phyloP scores from a whole-genome alignment of 495 filamentous ascomycete species.

The Hypomontagnella monticulosa region DNA sequence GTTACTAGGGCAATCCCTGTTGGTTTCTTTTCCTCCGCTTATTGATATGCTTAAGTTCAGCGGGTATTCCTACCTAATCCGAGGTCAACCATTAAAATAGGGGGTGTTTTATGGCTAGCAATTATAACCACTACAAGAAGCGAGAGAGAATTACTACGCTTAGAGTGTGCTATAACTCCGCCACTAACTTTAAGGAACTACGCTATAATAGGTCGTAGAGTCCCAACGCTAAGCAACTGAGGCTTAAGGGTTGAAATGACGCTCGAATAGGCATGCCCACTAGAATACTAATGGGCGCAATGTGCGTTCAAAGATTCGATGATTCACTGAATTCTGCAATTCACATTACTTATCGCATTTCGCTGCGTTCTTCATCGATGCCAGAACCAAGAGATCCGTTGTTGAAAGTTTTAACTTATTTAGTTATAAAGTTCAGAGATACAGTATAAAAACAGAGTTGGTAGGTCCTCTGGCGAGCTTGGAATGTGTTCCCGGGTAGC shows the following conservation, averaged over 20 bases:
- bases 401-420: slow-evolving; percentile 14
- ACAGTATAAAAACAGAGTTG: not conserved
- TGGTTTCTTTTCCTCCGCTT: slow-evolving; percentile 14
- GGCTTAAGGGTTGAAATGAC: slow-evolving; percentile 13
- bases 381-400: slow-evolving; percentile 14
- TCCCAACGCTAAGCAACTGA: slow-evolving; percentile 3
- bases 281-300: slow-evolving; percentile 12
- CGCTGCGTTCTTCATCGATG: slow-evolving; percentile 14
- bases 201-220: not conserved
- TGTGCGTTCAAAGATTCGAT: slow-evolving; percentile 15
- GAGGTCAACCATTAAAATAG: slow-evolving; percentile 7
- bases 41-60: slow-evolving; percentile 15
- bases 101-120: not conserved
- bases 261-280: slow-evolving; percentile 10
- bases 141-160: slow-evolving; percentile 6
- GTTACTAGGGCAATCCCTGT: slow-evolving; percentile 14
- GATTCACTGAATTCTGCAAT: slow-evolving; percentile 15
- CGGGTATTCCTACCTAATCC: slow-evolving; percentile 12
- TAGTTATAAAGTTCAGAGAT: slow-evolving; percentile 5
- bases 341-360: slow-evolving; percentile 14
- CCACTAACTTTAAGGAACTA: slow-evolving; percentile 1
- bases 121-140: not conserved
- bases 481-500: not conserved
- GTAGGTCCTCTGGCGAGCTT: slow-evolving; percentile 1
- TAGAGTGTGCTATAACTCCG: slow-evolving; percentile 5